A percentile compares a stretch with the other conserved stretches of the same genome.
Evolutionary conservation across 768 basidiomycete genomes (phyloP).

Genomic region (Lactarius evosmus): DNA sequence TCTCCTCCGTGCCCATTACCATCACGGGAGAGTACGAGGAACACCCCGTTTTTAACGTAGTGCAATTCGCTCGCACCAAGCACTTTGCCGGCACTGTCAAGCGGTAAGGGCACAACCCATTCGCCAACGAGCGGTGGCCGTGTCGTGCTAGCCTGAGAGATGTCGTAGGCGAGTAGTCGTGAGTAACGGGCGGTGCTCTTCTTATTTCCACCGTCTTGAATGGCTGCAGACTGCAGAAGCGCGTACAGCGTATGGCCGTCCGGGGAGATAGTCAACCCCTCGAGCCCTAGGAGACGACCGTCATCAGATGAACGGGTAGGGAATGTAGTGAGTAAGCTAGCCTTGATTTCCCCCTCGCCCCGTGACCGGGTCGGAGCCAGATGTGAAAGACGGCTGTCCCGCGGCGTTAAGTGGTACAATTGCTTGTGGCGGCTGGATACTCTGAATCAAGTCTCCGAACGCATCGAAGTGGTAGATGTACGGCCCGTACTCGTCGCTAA

Average conservation of each 20-base stretch:
- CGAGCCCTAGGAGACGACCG: slow-evolving; percentile 43
- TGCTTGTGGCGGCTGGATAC: slow-evolving; percentile 57
- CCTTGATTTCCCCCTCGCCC: slow-evolving; percentile 58
- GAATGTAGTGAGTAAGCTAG: slow-evolving; percentile 22
- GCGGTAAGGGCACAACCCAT: slow-evolving; percentile 58
- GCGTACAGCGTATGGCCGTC: slow-evolving; percentile 52
- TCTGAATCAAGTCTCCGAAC: slow-evolving; percentile 48
- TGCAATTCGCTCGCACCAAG: slow-evolving; percentile 54
- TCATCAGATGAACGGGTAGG: background rate
- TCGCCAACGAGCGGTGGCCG: slow-evolving; percentile 48
- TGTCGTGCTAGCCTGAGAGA: slow-evolving; percentile 36
- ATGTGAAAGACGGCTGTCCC: slow-evolving; percentile 53
- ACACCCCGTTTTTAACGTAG: slow-evolving; percentile 51
- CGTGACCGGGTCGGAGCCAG: slow-evolving; percentile 45
- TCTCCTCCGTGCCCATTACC: slow-evolving; percentile 56
- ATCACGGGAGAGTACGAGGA: slow-evolving; percentile 58
- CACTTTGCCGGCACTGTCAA: slow-evolving; percentile 50
- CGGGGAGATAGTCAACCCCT: slow-evolving; percentile 53
- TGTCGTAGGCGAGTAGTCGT: slow-evolving; percentile 54
- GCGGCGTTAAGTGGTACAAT: slow-evolving; percentile 46
- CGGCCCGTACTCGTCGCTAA: slow-evolving; percentile 68
- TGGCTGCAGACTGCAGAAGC: slow-evolving; percentile 58
- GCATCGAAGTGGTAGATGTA: slow-evolving; percentile 55
- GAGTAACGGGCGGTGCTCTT: slow-evolving; percentile 50
- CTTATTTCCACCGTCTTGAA: slow-evolving; percentile 58